These are phyloP conservation scores for Peribolospora baueri DNA, from an alignment of 768 basidiomycete species.

Conservation along the genomic window DNA sequence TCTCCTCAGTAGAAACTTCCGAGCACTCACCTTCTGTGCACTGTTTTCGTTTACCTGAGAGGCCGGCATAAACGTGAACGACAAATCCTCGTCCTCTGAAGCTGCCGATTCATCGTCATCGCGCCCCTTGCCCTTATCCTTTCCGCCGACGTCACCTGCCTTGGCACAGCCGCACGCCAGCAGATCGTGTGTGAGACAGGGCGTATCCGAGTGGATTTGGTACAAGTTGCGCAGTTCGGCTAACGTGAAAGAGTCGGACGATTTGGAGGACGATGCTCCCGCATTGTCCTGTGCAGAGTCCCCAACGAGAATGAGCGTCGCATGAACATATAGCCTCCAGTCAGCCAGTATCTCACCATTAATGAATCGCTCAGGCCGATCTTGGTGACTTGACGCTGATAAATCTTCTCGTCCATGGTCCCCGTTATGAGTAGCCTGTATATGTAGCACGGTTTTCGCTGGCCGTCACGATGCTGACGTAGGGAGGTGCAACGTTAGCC, in stretches of 20 bases:
- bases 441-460: conserved; percentile 20
- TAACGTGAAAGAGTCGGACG: conserved; percentile 55
- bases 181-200: conserved; percentile 79
- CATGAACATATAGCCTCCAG: neutral
- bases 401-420: conserved; percentile 74
- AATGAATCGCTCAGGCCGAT: conserved; percentile 53
- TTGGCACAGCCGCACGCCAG: conserved; percentile 46
- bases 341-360: conserved; percentile 7
- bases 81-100: conserved; percentile 10
- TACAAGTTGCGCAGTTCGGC: conserved; percentile 89
- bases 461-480: conserved; percentile 45
- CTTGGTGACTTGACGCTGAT: conserved; percentile 82
- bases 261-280: too few relatives aligned
- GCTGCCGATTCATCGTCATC: neutral
- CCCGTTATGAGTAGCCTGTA: conserved; percentile 68
- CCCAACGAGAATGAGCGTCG: conserved; percentile 32
- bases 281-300: neutral
- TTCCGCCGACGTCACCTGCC: conserved; percentile 29
- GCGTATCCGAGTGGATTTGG: conserved; percentile 49
- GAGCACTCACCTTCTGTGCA: neutral
- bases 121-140: conserved; percentile 23
- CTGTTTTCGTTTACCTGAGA: neutral
- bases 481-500: neutral
- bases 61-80: conserved; percentile 2
- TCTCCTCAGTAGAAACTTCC: neutral